Evolutionary conservation across 148 eudicot genomes (phyloP), one percentile per base, ranked within the genome.

Genomic region (Vaccinium darrowii): DNA sequence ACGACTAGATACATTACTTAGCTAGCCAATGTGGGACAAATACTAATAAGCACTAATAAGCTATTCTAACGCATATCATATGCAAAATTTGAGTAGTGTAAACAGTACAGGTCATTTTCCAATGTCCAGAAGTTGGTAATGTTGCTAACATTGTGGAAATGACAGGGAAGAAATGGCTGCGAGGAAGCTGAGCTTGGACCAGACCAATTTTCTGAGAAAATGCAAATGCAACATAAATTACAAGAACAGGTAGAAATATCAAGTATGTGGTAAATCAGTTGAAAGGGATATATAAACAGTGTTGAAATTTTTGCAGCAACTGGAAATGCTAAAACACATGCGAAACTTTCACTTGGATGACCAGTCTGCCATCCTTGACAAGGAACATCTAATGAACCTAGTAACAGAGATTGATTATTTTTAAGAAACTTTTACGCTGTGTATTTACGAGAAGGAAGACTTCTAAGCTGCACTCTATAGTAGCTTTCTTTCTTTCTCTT

Each of bases 171-270:
- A 96, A 91, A 84, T 92, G 87, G 99, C 94, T 94, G 98, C 88
- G 99, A 94, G 84, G 99, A 96, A 91, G 99, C 95, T 57, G 99
- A 96, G 85, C 99, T 96, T 88, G 97, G 94, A 85, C 92, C 94
- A 23, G 98, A 92, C 25, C 89, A 87, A 74, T 96, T 90, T 92
- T 92, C 91, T 62, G 91, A 91, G 90, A 94, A 91, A 85, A 85
- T 91, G 94, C 87, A 79, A 49, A 90, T 79, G 90, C 98, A 92
- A 62, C 88, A 90, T 65, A 86, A 87, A 67, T 84, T 94, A 78
- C 98, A 96, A 49, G 88, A 88, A 72, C 90, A 90, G 97, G 99
- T 94, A 85, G 25, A 60, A 10, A 81, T 21, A 76, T 10, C 88
- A 30, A 1, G 7, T 36, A 36, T 80, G 14, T 21, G 0, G 11